These are phyloP conservation scores for Aspergillus sp. DNA, from an alignment of 2,329 filamentous ascomycete species.

Conservation along the genomic window DNA sequence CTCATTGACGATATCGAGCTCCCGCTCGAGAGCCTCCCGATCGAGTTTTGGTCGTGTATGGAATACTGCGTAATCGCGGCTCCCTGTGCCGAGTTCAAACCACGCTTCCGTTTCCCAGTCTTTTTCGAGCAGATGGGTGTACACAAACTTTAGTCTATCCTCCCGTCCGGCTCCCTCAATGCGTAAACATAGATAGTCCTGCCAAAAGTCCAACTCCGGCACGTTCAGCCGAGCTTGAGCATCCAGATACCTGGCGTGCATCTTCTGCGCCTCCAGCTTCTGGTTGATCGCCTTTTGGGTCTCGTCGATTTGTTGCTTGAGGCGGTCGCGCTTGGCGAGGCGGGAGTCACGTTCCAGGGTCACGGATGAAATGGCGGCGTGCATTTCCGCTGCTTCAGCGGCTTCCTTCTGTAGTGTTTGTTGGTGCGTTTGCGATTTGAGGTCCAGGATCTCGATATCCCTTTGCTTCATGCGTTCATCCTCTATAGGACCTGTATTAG, in stretches of 20 bases:
- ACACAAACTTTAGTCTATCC: constrained; percentile 87
- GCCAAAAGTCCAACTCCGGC: constrained; percentile 95
- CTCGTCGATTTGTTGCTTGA: constrained; percentile 58
- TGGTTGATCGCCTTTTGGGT: constrained; percentile 50
- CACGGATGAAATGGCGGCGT: constrained; percentile 59
- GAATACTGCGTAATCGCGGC: constrained; percentile 80
- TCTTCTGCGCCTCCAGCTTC: constrained; percentile 48
- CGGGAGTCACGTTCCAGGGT: constrained; percentile 59
- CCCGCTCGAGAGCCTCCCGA: constrained; percentile 54
- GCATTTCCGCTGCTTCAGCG: constrained; percentile 65
- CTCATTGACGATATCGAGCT: constrained; percentile 61
- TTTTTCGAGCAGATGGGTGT: constrained; percentile 80
- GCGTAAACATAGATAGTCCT: constrained; percentile 80
- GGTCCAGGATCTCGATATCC: constrained; percentile 74
- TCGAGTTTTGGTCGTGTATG: constrained; percentile 72
- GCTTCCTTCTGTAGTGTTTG: constrained; percentile 61
- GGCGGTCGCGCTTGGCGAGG: constrained; percentile 56
- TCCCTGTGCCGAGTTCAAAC: constrained; percentile 85
- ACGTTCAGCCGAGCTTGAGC: constrained; percentile 84
- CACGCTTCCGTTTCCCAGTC: constrained; percentile 88
- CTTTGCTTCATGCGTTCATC: constrained; percentile 87
- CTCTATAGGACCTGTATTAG: constrained; percentile 57
- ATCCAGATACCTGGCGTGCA: constrained; percentile 69
- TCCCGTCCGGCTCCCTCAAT: constrained; percentile 86
- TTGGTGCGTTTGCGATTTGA: constrained; percentile 58